phyloP scores from a whole-genome alignment of 169 alveolate genomes.

The Pseudocohnilembus persalinus region DNA sequence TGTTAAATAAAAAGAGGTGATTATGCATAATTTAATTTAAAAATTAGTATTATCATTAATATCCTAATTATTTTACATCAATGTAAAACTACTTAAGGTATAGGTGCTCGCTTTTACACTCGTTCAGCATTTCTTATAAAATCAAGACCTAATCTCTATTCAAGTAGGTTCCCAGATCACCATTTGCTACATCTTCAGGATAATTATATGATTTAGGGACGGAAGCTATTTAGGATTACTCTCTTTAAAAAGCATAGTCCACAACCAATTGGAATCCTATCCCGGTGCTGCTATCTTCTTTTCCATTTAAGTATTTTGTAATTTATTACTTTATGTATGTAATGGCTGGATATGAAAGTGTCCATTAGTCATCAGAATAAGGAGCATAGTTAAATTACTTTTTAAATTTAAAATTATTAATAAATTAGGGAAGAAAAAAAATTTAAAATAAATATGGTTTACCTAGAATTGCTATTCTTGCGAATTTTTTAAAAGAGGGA shows the following conservation, averaged over 20 bases:
- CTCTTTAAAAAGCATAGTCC: not conserved
- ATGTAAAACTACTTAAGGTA: not conserved
- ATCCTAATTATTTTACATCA: not conserved
- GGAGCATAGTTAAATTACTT: not conserved
- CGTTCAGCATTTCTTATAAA: not conserved
- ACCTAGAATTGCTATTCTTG: not conserved
- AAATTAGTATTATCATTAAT: not conserved
- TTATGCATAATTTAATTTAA: too few species aligned
- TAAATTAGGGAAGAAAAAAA: not conserved
- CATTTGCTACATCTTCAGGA: not conserved
- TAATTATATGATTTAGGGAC: not conserved
- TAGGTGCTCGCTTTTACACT: not conserved
- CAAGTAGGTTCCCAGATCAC: not conserved
- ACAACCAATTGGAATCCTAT: not conserved
- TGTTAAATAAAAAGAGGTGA: too few species aligned
- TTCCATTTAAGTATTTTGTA: not conserved
- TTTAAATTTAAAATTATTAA: not conserved
- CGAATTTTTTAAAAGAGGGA: not conserved
- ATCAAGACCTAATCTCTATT: not conserved
- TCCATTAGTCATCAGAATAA: constrained; percentile 12
- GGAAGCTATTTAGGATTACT: not conserved
- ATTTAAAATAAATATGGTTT: not conserved
- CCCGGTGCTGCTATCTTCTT: not conserved
- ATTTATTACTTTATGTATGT: not conserved
- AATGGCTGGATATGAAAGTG: not conserved